Base-by-base conservation (phyloP, 2,329 filamentous ascomycete species). In the Parascedosporium putredinis region DNA sequence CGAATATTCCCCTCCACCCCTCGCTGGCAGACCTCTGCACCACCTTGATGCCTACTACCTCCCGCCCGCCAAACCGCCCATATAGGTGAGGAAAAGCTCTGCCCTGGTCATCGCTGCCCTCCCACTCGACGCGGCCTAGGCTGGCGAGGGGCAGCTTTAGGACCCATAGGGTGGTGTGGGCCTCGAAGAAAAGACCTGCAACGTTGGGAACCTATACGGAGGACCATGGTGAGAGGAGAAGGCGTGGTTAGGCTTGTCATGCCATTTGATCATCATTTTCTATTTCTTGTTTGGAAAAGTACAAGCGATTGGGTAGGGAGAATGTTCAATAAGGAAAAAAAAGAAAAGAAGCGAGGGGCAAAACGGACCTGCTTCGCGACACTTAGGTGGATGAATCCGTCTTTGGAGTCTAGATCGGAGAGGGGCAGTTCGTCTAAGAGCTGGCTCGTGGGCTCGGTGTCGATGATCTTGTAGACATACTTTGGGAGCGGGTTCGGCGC, bases 361-460 rank as follows among this genome's bases (percentile, higher is more conserved):
- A 29, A 12, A 53, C 59, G 56, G 59, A 75, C 75, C 67, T 83
- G 79, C 33, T 64, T 63, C 2, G 73, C 68, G 0, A 73, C 76
- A 58, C 78, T 82, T 14, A 83, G 61, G 56, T 83, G 79, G 27
- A 83, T 67, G 62, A 79, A 83, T 45, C 78, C 78, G 58, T 83
- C 79, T 31, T 74, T 70, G 54, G 64, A 62, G 61, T 83, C 79
- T 42, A 82, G 72, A 29, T 76, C 72, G 10, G 79, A 83, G 52
- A 78, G 68, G 12, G 79, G 78, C 49, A 78, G 75, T 51, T 67
- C 63, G 2, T 65, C 60, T 3, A 79, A 79, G 31, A 82, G 66
- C 2, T 76, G 75, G 20, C 69, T 64, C 6, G 72, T 71, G 25
- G 79, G 78, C 22, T 72, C 68, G 20, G 62, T 55, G 24, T 76